A percentile compares a stretch with the other conserved stretches of the same genome.
These are phyloP conservation scores for Diaporthe ampelina DNA, from an alignment of 2,329 filamentous ascomycete genomes.

Conservation along the genomic window DNA sequence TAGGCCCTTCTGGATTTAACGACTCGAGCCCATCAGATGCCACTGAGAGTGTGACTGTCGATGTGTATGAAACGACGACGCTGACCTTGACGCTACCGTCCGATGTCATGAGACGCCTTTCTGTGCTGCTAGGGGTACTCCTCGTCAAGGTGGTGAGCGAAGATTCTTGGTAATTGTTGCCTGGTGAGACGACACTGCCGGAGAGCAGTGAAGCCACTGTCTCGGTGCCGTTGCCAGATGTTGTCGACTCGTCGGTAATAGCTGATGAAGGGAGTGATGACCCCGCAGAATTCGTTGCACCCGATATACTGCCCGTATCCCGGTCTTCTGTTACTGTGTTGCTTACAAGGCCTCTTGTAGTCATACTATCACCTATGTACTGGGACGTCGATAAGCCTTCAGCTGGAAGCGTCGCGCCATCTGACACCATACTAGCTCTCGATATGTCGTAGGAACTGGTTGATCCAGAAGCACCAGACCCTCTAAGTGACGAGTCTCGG, in stretches of 20 bases:
- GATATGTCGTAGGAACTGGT: neutral
- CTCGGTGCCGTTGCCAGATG: neutral
- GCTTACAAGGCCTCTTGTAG: too few relatives aligned
- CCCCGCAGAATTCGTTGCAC: neutral
- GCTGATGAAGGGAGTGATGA: neutral
- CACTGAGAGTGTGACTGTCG: neutral
- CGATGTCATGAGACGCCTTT: neutral
- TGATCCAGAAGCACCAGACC: fast-evolving
- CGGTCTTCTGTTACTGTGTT: neutral
- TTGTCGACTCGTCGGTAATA: neutral
- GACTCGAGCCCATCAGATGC: fast-evolving
- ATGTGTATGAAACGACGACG: neutral
- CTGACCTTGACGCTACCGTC: neutral
- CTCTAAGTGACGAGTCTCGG: neutral
- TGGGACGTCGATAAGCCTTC: neutral
- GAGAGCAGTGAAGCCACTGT: too few relatives aligned
- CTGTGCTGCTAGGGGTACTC: neutral
- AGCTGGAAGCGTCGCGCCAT: neutral
- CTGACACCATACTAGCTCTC: neutral
- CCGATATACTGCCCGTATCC: neutral
- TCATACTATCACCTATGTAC: neutral
- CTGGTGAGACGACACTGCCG: too few relatives aligned
- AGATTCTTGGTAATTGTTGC: neutral
- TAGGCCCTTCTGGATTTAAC: neutral
- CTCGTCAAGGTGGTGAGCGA: neutral